Evolutionary conservation across 2,329 filamentous ascomycete species (phyloP).

Genomic region (Hymenoscyphus occultus): DNA sequence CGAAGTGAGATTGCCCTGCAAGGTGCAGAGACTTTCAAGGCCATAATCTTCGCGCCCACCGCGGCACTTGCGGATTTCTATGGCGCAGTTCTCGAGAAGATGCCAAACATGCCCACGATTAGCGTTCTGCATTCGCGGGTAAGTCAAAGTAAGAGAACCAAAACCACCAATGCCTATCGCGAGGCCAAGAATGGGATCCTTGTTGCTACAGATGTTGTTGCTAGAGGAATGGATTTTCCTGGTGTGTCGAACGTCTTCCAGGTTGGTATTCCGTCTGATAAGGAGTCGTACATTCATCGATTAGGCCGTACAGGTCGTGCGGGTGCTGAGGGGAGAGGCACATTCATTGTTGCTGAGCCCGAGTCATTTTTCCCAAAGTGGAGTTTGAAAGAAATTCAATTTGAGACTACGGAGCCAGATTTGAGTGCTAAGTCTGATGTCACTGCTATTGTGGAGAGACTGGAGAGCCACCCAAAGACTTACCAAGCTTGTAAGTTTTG

Average conservation of each 20-base stretch:
- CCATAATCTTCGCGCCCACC: slow-evolving; percentile 88
- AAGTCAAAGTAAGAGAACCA: slow-evolving; percentile 65
- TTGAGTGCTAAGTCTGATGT: slow-evolving; percentile 44
- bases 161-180: slow-evolving; percentile 70
- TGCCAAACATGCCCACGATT: slow-evolving; percentile 33
- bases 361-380: slow-evolving; percentile 53
- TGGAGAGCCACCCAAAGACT: slow-evolving; percentile 47
- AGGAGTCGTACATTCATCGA: slow-evolving; percentile 74
- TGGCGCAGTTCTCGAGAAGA: slow-evolving; percentile 49
- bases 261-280: slow-evolving; percentile 59
- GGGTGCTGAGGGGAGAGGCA: slow-evolving; percentile 69
- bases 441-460: slow-evolving; percentile 38
- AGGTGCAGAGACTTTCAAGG: slow-evolving; percentile 67
- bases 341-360: slow-evolving; percentile 57
- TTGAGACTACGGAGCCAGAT: slow-evolving; percentile 47
- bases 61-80: slow-evolving; percentile 70
- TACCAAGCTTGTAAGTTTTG: slow-evolving; percentile 49
- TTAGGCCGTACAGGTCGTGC: slow-evolving; percentile 75
- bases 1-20: slow-evolving; percentile 54
- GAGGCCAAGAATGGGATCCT: slow-evolving; percentile 59
- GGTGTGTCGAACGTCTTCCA: slow-evolving; percentile 78
- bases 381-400: slow-evolving; percentile 52
- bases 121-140: slow-evolving; percentile 73
- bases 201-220: slow-evolving; percentile 76
- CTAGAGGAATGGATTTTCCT: slow-evolving; percentile 81